Base-by-base conservation (phyloP, 495 filamentous ascomycete species). In the Trichoderma orchidacearum region DNA sequence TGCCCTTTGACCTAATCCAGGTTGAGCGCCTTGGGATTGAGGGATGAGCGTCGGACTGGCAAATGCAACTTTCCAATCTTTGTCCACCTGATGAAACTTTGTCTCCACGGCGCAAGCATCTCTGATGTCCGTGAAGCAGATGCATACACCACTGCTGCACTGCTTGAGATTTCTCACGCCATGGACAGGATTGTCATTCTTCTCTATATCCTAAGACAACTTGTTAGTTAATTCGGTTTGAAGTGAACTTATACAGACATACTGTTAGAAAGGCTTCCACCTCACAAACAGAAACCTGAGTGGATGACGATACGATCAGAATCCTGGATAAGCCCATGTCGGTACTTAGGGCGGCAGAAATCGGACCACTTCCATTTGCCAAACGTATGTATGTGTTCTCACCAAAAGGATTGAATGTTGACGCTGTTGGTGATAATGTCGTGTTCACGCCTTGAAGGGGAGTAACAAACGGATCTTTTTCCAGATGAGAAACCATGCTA, bases 91-190 rank as follows among this genome's bases (percentile, higher is more conserved):
- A 7, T 70, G 64, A 41, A 79, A 60, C 15, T 74, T 75, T 30
- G 70, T 64, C 56, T 74, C 71, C 17, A 75, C 68, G 21, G 71
- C 70, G 38, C 67, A 74, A 29, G 80, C 75, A 61, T 84, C 80
- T 55, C 74, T 72, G 45, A 85, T 77, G 58, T 86, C 78, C 13
- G 71, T 65, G 59, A 84, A 78, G 3, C 69, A 75, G 54, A 85
- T 63, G 60, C 77, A 82, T n/a, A 83, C 70, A 35, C 62, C 63
- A 38, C 63, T 64, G 11, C 58, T 60, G 29, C 56, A 53, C 1
- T 64, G 36, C 15, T 68, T 59, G 6, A 68, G 50, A 17, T 66
- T 59, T 55, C 63, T 63, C 30, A 58, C 66, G 30, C 72, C 68
- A 18, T 66, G 59, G 55, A 61, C 58, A 2, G 59, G 55, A 17